Percentiles rank a stretch among this genome's conserved stretches.
Conservation (phyloP, 805 yeast genomes). For the Sugiyamaella qingdaonensis region DNA sequence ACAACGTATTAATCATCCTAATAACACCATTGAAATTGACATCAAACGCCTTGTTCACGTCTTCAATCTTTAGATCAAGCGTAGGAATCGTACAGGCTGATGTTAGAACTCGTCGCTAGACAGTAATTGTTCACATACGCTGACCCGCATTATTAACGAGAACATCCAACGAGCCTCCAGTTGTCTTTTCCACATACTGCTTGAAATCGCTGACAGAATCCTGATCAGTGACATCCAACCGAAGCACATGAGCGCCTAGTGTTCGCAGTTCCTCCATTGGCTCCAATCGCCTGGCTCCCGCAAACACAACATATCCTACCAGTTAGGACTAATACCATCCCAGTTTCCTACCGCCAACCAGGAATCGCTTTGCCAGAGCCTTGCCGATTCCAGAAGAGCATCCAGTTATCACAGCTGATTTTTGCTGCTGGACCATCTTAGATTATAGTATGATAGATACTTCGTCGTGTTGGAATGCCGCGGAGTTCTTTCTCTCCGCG, state of each 20-base stretch:
- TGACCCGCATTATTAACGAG: slow-evolving; percentile 76
- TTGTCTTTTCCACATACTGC: slow-evolving; percentile 30
- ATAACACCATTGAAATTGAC: slow-evolving; percentile 72
- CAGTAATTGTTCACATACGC: not conserved
- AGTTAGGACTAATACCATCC: not conserved
- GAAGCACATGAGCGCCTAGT: slow-evolving; percentile 43
- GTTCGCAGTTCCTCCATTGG: slow-evolving; percentile 50
- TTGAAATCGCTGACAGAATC: slow-evolving; percentile 44
- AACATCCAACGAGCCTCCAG: slow-evolving; percentile 46
- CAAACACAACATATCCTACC: slow-evolving; percentile 47
- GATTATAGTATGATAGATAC: not conserved
- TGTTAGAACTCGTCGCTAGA: not conserved
- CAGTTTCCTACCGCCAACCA: not conserved
- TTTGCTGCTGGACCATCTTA: not conserved
- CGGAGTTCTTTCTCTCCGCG: too few species aligned
- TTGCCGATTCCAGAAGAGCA: slow-evolving; percentile 22
- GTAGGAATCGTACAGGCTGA: slow-evolving; percentile 66
- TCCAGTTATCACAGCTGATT: slow-evolving; percentile 16
- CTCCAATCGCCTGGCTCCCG: slow-evolving; percentile 65
- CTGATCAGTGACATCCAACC: slow-evolving; percentile 54
- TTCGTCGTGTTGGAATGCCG: too few species aligned
- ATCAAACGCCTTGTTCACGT: slow-evolving; percentile 47
- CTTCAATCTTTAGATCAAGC: slow-evolving; percentile 56
- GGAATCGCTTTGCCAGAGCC: slow-evolving; percentile 18
- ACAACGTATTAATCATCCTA: slow-evolving; percentile 56